phyloP scores from a whole-genome alignment of 768 basidiomycete genomes.

The Serendipita sp. region DNA sequence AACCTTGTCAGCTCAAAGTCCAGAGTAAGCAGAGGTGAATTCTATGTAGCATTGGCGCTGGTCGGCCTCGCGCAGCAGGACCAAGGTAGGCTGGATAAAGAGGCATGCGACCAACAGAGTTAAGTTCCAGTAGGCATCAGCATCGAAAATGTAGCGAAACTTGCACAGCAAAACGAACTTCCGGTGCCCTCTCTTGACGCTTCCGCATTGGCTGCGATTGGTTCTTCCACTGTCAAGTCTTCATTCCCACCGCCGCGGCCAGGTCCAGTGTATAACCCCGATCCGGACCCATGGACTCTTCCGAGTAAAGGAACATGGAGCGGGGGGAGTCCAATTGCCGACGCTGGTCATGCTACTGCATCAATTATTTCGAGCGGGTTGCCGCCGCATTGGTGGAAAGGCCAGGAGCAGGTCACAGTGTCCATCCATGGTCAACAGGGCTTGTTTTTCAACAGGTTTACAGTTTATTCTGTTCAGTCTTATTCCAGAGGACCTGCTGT shows the following conservation, averaged over 20 bases:
- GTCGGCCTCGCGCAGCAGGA: slow-evolving; percentile 73
- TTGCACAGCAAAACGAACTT: slow-evolving; percentile 61
- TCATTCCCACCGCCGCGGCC: slow-evolving; percentile 26
- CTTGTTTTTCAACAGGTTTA: slow-evolving; percentile 77
- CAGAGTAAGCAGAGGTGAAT: slow-evolving; percentile 73
- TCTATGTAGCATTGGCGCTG: slow-evolving; percentile 78
- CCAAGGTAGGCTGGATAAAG: slow-evolving; percentile 34
- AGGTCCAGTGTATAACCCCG: slow-evolving; percentile 29
- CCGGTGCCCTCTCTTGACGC: slow-evolving; percentile 60
- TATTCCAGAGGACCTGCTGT: neutral
- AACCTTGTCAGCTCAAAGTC: slow-evolving; percentile 70
- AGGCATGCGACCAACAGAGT: neutral
- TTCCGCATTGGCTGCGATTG: slow-evolving; percentile 25
- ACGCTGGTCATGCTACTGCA: slow-evolving; percentile 30
- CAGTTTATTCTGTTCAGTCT: slow-evolving; percentile 54
- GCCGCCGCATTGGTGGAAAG: slow-evolving; percentile 77
- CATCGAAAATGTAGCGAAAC: slow-evolving; percentile 62
- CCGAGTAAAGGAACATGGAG: neutral
- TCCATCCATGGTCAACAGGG: slow-evolving; percentile 75
- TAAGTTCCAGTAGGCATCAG: slow-evolving; percentile 39
- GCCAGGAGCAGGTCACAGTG: slow-evolving; percentile 53
- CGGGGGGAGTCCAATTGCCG: slow-evolving; percentile 11
- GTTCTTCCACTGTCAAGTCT: slow-evolving; percentile 29
- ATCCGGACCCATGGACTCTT: slow-evolving; percentile 13
- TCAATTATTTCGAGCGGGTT: slow-evolving; percentile 43